These are phyloP conservation scores for Mytilinidion resinicola DNA, from an alignment of 495 filamentous ascomycete species.

Conservation along the genomic window DNA sequence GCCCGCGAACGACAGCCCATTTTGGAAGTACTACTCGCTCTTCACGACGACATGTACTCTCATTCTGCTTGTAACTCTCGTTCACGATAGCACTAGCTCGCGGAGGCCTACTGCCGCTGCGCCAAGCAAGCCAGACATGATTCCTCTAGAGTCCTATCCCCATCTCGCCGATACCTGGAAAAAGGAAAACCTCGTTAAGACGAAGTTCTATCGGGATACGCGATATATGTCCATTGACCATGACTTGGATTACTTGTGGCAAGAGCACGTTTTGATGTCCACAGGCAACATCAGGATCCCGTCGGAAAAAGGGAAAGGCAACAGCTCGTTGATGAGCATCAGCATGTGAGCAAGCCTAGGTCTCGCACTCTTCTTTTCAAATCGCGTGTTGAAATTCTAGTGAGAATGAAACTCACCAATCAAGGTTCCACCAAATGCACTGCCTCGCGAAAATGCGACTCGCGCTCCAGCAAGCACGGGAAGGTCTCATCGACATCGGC, in stretches of 20 bases:
- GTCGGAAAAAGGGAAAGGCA: not conserved
- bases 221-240: slow-evolving; percentile 4
- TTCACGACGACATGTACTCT: not conserved
- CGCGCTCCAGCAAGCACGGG: not conserved
- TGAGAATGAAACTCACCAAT: too few relatives aligned
- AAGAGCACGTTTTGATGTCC: not conserved
- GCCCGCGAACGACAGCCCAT: not conserved
- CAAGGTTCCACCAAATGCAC: slow-evolving; percentile 3
- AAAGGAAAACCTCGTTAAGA: not conserved
- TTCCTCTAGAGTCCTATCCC: too few relatives aligned
- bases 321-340: not conserved
- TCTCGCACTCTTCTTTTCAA: too few relatives aligned
- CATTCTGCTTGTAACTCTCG: not conserved
- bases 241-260: not conserved
- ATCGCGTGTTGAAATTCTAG: too few relatives aligned
- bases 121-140: too few relatives aligned
- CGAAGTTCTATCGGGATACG: not conserved
- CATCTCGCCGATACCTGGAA: not conserved
- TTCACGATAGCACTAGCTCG: not conserved
- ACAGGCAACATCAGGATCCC: not conserved
- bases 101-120: too few relatives aligned
- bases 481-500: not conserved
- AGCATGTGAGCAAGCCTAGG: too few relatives aligned
- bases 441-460: not conserved
- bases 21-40: slow-evolving; percentile 2